Conservation (phyloP, 2,329 filamentous ascomycete genomes). For the Dissoconium aciculare region DNA sequence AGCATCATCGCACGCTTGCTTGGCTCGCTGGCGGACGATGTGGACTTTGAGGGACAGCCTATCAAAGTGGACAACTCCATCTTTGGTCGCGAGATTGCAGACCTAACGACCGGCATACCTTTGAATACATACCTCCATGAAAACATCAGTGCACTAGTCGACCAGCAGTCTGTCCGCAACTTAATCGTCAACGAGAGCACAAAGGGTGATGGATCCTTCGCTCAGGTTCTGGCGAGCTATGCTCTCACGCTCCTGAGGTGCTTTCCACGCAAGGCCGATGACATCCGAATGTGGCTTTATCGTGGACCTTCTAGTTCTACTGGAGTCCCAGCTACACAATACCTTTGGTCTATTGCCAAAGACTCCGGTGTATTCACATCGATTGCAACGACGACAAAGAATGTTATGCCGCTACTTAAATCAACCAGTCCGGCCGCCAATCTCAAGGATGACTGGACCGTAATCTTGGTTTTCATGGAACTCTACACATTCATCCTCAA, state of each 20-base stretch:
- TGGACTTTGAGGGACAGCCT: conserved; percentile 34
- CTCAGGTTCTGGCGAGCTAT: conserved; percentile 68
- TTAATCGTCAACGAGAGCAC: conserved; percentile 13
- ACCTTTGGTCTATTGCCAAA: conserved; percentile 62
- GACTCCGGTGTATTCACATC: conserved; percentile 42
- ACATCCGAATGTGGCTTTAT: conserved; percentile 90
- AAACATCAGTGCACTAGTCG: conserved; percentile 56
- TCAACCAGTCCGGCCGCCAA: conserved; percentile 15
- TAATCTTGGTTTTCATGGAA: conserved; percentile 80
- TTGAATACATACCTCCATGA: conserved; percentile 41
- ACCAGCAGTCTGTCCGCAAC: conserved; percentile 55
- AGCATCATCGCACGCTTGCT: conserved; percentile 41
- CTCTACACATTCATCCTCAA: conserved; percentile 86
- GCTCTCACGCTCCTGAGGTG: conserved; percentile 71
- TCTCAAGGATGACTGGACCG: conserved; percentile 61
- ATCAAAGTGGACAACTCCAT: conserved; percentile 20
- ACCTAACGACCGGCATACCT: conserved; percentile 15
- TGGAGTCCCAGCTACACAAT: conserved; percentile 53
- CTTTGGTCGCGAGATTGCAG: conserved; percentile 32
- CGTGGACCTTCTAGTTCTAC: conserved; percentile 38
- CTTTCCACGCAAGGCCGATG: conserved; percentile 67
- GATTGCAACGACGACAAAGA: conserved; percentile 42
- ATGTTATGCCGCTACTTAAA: conserved; percentile 43
- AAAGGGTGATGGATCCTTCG: conserved; percentile 35
- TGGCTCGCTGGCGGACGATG: conserved; percentile 40